Conservation (phyloP, 2,329 filamentous ascomycete species). For the Xylariomycetidae sp. region DNA sequence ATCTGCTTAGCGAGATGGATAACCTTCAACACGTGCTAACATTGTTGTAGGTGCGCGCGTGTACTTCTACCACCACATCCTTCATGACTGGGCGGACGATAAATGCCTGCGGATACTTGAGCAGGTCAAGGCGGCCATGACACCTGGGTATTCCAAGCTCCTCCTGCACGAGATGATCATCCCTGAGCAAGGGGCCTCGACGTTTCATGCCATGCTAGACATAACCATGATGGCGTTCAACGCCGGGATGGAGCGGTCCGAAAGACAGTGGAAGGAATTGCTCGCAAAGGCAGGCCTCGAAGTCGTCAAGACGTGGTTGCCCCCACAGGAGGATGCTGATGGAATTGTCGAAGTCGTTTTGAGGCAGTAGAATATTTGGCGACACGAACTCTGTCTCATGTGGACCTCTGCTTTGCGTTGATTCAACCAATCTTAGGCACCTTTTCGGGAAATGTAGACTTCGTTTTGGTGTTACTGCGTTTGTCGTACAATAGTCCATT, state of each 20-base stretch:
- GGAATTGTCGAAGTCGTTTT: conserved; percentile 23
- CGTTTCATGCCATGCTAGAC: conserved; percentile 10
- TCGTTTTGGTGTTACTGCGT: too few relatives aligned
- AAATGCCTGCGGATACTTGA: conserved; percentile 28
- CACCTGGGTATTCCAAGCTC: conserved; percentile 28
- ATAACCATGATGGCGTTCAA: not conserved
- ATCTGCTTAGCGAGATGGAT: too few relatives aligned
- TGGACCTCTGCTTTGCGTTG: too few relatives aligned
- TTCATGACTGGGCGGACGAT: conserved; percentile 33
- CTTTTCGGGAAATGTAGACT: too few relatives aligned
- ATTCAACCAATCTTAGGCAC: too few relatives aligned
- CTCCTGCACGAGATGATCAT: conserved; percentile 30
- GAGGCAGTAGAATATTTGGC: too few relatives aligned
- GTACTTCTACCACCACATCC: conserved; percentile 26
- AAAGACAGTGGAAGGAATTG: conserved; percentile 7
- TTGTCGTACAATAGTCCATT: too few relatives aligned
- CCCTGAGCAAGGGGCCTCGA: conserved; percentile 16
- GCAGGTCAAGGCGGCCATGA: conserved; percentile 24
- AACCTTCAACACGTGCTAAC: too few relatives aligned
- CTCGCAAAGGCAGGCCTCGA: conserved; percentile 12
- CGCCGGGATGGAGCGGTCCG: conserved; percentile 10
- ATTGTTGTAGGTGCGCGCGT: conserved; percentile 23
- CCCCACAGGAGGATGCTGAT: conserved; percentile 16
- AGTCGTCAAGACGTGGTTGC: conserved; percentile 17
- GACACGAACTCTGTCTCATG: too few relatives aligned